phyloP scores from a whole-genome alignment of 2,329 filamentous ascomycete genomes.

The Diplodia mutila region DNA sequence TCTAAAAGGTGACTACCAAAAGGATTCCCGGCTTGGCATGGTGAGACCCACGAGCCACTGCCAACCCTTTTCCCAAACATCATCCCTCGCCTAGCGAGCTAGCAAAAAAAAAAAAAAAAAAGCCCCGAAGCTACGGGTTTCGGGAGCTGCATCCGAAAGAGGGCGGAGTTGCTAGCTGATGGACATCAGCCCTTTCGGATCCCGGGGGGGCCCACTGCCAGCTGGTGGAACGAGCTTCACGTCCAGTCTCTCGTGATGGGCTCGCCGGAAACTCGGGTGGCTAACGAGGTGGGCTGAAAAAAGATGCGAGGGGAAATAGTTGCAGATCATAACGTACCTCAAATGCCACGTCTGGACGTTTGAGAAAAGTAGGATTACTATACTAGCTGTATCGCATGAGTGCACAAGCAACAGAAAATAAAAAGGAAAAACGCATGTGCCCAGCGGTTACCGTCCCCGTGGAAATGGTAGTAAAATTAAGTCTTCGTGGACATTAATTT shows the following conservation, averaged over 20 bases:
- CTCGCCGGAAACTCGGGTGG: not conserved
- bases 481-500: constrained; percentile 24
- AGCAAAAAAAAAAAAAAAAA: too few relatives aligned
- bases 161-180: too few relatives aligned
- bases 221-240: not conserved
- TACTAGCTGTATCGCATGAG: not conserved
- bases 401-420: not conserved
- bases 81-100: not conserved
- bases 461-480: not conserved
- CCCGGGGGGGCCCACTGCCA: too few relatives aligned
- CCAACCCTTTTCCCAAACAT: not conserved
- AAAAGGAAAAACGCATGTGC: not conserved
- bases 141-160: not conserved
- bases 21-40: not conserved
- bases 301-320: not conserved
- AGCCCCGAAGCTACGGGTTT: not conserved
- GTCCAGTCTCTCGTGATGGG: not conserved
- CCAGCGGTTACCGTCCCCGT: too few relatives aligned
- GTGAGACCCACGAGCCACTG: not conserved
- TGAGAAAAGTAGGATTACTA: not conserved
- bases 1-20: not conserved
- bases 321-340: not conserved
- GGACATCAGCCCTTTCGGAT: not conserved
- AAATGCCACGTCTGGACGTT: too few relatives aligned
- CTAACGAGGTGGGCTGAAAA: not conserved